A percentile compares a stretch with the other conserved stretches of the same genome.
These are phyloP conservation scores for Panicum miliaceum DNA, from an alignment of 176 grass and related monocot species.

Conservation along the genomic window DNA sequence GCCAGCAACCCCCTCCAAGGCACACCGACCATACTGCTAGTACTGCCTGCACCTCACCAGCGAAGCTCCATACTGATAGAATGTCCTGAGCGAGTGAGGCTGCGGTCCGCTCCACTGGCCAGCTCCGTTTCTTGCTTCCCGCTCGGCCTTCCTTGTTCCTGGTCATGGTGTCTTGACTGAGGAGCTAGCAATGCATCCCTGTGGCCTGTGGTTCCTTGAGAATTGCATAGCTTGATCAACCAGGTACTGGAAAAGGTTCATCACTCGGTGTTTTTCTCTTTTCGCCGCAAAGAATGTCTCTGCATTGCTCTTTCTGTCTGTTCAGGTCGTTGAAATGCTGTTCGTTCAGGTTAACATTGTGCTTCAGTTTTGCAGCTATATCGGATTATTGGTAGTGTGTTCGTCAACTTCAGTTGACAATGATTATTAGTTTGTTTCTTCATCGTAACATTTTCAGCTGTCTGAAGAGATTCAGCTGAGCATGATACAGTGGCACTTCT, in stretches of 20 bases:
- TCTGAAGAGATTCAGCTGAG: not conserved
- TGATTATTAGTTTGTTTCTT: not conserved
- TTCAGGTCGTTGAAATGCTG: not conserved
- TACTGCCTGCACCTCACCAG: not conserved
- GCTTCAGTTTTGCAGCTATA: constrained; percentile 10
- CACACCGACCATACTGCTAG: not conserved
- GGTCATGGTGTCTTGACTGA: not conserved
- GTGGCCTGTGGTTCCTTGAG: not conserved
- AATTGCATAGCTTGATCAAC: not conserved
- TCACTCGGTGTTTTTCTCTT: not conserved
- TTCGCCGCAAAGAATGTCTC: not conserved
- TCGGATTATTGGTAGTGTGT: not conserved
- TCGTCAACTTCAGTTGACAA: not conserved
- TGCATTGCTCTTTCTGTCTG: not conserved
- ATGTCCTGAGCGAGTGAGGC: not conserved
- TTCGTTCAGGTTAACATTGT: not conserved
- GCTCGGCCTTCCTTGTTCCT: not conserved
- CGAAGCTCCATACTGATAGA: not conserved
- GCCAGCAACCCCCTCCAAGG: not conserved
- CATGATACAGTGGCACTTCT: not conserved
- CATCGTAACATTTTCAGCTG: not conserved
- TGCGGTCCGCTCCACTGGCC: not conserved
- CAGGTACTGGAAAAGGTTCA: not conserved
- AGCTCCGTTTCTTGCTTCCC: not conserved
- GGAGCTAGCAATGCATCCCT: not conserved